Base-by-base conservation (phyloP, 2,329 filamentous ascomycete genomes). In the Podosphaera xanthii region DNA sequence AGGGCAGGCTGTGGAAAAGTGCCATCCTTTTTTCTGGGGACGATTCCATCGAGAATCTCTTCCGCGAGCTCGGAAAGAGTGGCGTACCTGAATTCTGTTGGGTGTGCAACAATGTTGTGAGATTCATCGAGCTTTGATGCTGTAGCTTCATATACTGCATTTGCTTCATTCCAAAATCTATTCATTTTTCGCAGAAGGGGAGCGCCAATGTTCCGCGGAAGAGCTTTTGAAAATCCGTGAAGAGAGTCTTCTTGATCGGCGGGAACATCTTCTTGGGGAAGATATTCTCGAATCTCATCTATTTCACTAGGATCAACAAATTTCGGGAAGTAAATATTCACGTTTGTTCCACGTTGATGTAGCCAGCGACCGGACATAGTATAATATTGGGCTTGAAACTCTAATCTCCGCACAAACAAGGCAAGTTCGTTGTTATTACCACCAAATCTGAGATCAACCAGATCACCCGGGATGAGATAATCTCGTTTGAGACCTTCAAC, bases 1-100 rank as follows among this genome's bases (percentile, higher is more conserved):
- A 88, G 70, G 7, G 77, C 75, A 35, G 74, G 65, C 0, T 75
- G 63, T 0, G 75, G 70, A 58, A 76, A 76, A 8, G 69, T 70
- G 1, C 68, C 69, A 31, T 69, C 67, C 1, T 63, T 33, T 8
- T 58, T 34, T 44, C 58, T 63, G 36, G 66, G 61, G 12, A 66
- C 59, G 4, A 44, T 56, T 31, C 10, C 61, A 62, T 63, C 63
- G 59, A 59, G 74, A 33, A 79, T 65, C 6, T 66, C 70, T 40
- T 70, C 68, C 0, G 76, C 72, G 50, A 77, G 74, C 22, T 74
- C 71, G 0, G 70, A 64, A 34, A 79, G 66, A 4, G 71, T 75
- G 31, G 61, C 63, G 60, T 65, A 76, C 8, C 71, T 71, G 40
- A 73, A 69, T 54, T 72, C 70, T 0, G 65, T 70, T 12, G 68